Evolutionary conservation across 2,329 filamentous ascomycete species (phyloP), one percentile per base, ranked within the genome.

Genomic region (Decorospora gaudefroyi): DNA sequence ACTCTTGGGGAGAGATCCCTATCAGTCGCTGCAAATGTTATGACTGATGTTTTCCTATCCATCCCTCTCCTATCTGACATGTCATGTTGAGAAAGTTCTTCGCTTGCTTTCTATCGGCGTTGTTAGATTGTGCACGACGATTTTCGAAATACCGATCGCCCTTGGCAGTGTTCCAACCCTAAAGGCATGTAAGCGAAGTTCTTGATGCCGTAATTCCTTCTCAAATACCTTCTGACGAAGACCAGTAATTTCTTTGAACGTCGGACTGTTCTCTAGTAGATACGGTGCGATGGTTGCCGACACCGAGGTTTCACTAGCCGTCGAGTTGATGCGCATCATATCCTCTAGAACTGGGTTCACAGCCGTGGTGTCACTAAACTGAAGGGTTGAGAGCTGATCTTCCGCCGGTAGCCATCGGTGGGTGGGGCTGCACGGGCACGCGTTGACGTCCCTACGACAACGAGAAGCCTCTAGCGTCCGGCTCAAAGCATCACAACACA

Each of bases 121-220:
- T 31, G 29, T 31, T 15, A 15, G 29, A 31, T 31, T 31, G 16
- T 31, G 29, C 29, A 31, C 29, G 29, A 31, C 16, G 16, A 31
- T 13, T 16, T 31, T 31, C 10, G 29, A 31, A 31, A 31, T 18
- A 31, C 13, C 16, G 16, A 31, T 31, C 29, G 29, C 29, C 29
- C 16, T 31, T 15, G 29, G 29, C 17, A 18, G 29, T 31, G 19
- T 31, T 31, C 29, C 16, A 31, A 31, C 29, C 29, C 29, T 31
- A 26, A 29, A 4, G 10, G 27, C 29, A 41, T 37, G 21, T 46
- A 37, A 46, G 43, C 15, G 32, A 41, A 37, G 88, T 88, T 18
- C 30, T 21, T 32, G 25, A 42, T 36, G 18, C 21, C 19, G 25
- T 40, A n/a, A n/a, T 27, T 28, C 8, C 21, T 41, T 22, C 15